These are phyloP conservation scores for Diospyros lotus DNA, from an alignment of 148 eudicot genomes.

Conservation along the genomic window DNA sequence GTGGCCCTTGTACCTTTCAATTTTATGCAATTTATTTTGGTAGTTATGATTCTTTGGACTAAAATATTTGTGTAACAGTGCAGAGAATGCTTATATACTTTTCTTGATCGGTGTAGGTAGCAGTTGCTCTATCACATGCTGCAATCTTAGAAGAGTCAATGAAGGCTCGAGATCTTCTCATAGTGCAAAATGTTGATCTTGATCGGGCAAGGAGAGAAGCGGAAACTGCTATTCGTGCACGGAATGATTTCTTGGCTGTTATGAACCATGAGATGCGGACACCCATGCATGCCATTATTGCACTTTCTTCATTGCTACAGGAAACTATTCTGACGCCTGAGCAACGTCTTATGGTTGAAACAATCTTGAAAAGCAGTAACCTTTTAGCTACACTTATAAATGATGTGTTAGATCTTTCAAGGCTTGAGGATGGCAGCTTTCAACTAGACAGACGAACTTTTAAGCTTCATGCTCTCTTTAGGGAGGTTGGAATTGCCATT, in stretches of 20 bases:
- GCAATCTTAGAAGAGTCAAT: constrained; percentile 93
- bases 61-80: not conserved
- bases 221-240: constrained; percentile 86
- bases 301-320: constrained; percentile 76
- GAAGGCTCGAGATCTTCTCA: constrained; percentile 90
- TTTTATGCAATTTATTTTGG: not conserved
- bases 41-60: not conserved
- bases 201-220: constrained; percentile 95
- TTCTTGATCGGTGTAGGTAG: constrained; percentile 48
- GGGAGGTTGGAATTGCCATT: constrained; percentile 42
- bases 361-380: constrained; percentile 81
- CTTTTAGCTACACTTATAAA: constrained; percentile 82
- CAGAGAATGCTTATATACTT: not conserved
- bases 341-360: constrained; percentile 92
- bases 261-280: constrained; percentile 99
- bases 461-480: constrained; percentile 69
- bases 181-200: constrained; percentile 91
- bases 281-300: constrained; percentile 89
- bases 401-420: constrained; percentile 89
- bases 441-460: constrained; percentile 68
- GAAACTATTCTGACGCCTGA: constrained; percentile 84
- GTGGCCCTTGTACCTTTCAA: not conserved
- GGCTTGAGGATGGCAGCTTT: constrained; percentile 95
- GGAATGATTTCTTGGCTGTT: constrained; percentile 92
- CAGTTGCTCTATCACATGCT: constrained; percentile 99